These are phyloP conservation scores for Imleria badia DNA, from an alignment of 768 basidiomycete species.

Conservation along the genomic window DNA sequence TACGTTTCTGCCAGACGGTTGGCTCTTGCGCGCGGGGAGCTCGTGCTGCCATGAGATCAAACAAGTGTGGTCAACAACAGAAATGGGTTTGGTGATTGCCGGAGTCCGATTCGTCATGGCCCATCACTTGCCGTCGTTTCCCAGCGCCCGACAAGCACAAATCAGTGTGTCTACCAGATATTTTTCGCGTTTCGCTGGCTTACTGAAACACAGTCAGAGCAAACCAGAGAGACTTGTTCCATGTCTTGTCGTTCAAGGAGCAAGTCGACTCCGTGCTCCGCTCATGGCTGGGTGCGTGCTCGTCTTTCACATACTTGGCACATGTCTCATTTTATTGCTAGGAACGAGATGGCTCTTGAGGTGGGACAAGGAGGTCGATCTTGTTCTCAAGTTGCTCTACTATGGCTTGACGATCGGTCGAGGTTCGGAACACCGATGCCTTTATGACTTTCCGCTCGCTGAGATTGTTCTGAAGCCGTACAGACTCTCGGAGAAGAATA, in stretches of 20 bases:
- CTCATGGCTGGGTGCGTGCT: constrained; percentile 67
- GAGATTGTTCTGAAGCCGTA: constrained; percentile 44
- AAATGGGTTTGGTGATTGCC: background rate
- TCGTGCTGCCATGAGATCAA: constrained; percentile 30
- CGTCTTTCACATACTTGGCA: background rate
- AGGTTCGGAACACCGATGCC: constrained; percentile 46
- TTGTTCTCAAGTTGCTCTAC: constrained; percentile 66
- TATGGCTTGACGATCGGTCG: constrained; percentile 72
- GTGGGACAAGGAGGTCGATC: constrained; percentile 81
- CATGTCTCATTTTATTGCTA: constrained; percentile 31
- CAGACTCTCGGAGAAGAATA: constrained; percentile 93
- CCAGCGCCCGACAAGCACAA: constrained; percentile 80
- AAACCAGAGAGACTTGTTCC: constrained; percentile 80
- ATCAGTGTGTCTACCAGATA: constrained; percentile 59
- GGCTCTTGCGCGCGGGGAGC: constrained; percentile 48
- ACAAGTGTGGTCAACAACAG: background rate
- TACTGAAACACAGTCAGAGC: constrained; percentile 60
- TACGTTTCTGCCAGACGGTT: constrained; percentile 77
- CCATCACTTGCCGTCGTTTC: constrained; percentile 50
- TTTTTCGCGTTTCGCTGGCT: constrained; percentile 4
- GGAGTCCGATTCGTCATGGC: constrained; percentile 11
- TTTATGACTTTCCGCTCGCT: constrained; percentile 1
- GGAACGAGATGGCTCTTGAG: constrained; percentile 78
- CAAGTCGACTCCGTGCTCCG: constrained; percentile 74
- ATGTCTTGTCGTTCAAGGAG: constrained; percentile 71